Percentiles rank a stretch among this genome's conserved stretches.
These are phyloP conservation scores for Neckera pumila DNA, from an alignment of 225 moss, liverwort and hornwort species.

Conservation along the genomic window DNA sequence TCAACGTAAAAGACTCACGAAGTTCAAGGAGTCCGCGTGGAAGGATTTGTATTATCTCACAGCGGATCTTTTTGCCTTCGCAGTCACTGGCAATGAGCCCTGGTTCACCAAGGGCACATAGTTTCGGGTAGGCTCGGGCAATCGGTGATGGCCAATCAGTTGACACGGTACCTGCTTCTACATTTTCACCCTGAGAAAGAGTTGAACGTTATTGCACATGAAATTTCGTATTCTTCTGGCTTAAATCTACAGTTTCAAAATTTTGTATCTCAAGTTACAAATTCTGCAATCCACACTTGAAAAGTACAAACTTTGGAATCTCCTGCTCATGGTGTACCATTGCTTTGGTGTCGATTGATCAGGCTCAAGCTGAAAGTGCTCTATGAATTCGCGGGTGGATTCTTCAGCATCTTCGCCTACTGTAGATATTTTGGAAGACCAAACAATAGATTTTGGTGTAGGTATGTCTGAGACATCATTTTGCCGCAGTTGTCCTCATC, in stretches of 20 bases:
- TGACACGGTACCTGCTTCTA: slow-evolving; percentile 5
- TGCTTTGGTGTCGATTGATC: not conserved
- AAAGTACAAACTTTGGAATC: not conserved
- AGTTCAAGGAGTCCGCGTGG: slow-evolving; percentile 89
- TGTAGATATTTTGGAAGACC: slow-evolving; percentile 76
- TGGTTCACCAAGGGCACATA: slow-evolving; percentile 52
- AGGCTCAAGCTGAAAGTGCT: not conserved
- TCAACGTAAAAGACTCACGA: slow-evolving; percentile 26
- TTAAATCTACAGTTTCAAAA: slow-evolving; percentile 31
- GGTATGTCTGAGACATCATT: slow-evolving; percentile 60
- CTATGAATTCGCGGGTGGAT: not conserved
- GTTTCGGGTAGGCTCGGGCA: slow-evolving; percentile 70
- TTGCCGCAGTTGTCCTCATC: slow-evolving; percentile 47
- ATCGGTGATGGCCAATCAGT: slow-evolving; percentile 62
- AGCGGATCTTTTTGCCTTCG: slow-evolving; percentile 51
- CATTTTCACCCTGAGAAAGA: not conserved
- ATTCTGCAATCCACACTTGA: not conserved
- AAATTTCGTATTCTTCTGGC: not conserved
- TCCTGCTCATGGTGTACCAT: not conserved
- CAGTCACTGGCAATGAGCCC: slow-evolving; percentile 55
- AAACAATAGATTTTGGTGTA: slow-evolving; percentile 69
- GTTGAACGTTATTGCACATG: not conserved
- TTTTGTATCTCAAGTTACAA: not conserved
- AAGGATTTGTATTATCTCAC: slow-evolving; percentile 50
- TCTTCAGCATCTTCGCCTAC: slow-evolving; percentile 44